Conservation (phyloP, 768 basidiomycete species). For the Leccinellum rugosiceps region DNA sequence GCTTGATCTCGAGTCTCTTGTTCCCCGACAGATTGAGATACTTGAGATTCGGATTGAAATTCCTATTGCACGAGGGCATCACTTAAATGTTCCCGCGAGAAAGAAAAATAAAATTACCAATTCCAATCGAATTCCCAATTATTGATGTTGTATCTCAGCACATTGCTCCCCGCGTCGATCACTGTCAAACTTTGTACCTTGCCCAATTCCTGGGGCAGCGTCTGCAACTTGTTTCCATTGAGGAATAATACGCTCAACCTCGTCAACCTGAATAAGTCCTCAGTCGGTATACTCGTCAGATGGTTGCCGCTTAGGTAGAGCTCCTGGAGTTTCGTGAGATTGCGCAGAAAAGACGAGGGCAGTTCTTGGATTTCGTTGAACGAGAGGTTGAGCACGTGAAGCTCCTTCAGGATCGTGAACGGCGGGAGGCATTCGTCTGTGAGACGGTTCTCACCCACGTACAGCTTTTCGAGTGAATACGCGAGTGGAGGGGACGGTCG, state of each 20-base stretch:
- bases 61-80: constrained; percentile 50
- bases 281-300: constrained; percentile 82
- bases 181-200: constrained; percentile 75
- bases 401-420: constrained; percentile 70
- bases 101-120: constrained; percentile 54
- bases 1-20: constrained; percentile 93
- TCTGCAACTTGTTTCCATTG: constrained; percentile 93
- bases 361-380: constrained; percentile 95
- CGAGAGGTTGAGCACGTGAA: constrained; percentile 83
- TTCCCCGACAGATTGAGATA: constrained; percentile 98
- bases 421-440: constrained; percentile 76
- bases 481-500: constrained; percentile 56
- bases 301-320: constrained; percentile 96
- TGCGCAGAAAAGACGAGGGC: constrained; percentile 71
- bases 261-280: constrained; percentile 74
- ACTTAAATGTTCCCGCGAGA: neutral
- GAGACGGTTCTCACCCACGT: constrained; percentile 86
- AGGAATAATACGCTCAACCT: constrained; percentile 75
- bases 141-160: constrained; percentile 94
- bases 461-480: constrained; percentile 70
- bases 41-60: constrained; percentile 88
- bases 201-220: constrained; percentile 85
- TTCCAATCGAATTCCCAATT: constrained; percentile 99
- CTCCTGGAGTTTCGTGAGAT: constrained; percentile 70
- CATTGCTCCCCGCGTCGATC: constrained; percentile 91